Evolutionary conservation across 148 eudicot species (phyloP), one percentile per base, ranked within the genome.

Genomic region (Chenopodium formosanum): DNA sequence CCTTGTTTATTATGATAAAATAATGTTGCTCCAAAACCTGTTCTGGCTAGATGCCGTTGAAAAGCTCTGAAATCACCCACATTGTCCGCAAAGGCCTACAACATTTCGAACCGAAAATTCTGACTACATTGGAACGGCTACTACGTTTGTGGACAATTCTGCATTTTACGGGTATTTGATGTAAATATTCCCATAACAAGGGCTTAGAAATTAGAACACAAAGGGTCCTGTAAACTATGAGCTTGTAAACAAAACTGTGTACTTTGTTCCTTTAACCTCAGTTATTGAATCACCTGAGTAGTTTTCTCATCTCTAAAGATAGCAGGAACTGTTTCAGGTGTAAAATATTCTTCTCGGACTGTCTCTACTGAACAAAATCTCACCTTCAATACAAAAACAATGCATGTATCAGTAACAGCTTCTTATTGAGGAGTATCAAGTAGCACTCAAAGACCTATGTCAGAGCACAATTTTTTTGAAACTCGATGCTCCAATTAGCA

Each of bases 301-400:
- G 70, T 46, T 23, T 68, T 67, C 71, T 90, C 89, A 87, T 83
- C 79, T 84, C 89, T 85, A 71, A 94, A 91, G 83, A 37, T 88
- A 72, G 85, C 77, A n/a, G 98, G 98, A 56, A 93, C 58, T 27
- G 97, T 92, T 48, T 91, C 88, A 67, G 88, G 84, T 4, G 91
- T 92, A 81, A 95, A 95, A 79, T 92, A 93, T 82, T 93, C 97
- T 60, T 89, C 88, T 79, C 86, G 87, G 75, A 91, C 91, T 6
- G 86, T 86, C 81, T 91, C 85, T 81, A 82, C 89, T 1, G 97
- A 89, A 88, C 97, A 95, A 85, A 93, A 95, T 82, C 91, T 90
- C 80, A 87, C 98, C 98, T 95, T 83, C 78, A 85, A 78, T 22
- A 79, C 44, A 56, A 56, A 56, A 56, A 56, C 22, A 56, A 3